Base-by-base conservation (phyloP, 1,284 basidiomycete species). In the Naganishia sp. region DNA sequence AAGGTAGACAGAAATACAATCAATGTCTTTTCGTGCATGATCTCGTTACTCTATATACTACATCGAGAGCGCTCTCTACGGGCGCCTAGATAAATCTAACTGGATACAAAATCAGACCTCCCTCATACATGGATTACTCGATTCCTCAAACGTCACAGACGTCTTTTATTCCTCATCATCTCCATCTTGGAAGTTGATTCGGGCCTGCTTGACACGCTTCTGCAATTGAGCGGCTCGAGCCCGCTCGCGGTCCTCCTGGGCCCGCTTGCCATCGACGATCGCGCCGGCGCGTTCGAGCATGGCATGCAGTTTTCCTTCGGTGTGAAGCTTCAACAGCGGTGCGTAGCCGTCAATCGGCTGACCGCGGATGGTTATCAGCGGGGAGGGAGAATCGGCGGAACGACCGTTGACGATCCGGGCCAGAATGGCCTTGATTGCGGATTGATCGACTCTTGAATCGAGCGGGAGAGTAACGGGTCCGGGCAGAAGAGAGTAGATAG, bases 341-440 rank as follows among this genome's bases (percentile, higher is more conserved):
- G 66, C 55, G 33, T 64, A 66, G 13, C 65, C 65, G 43, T 56
- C 52, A 33, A 69, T 61, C 11, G 60, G 57, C 16, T 39, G 23
- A 6, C 68, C 68, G 6, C 43, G 61, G 65, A 69, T 69, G 9
- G 64, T 65, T 21, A 69, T 63, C n/a, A 69, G n/a, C 16, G 66
- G 54, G 18, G 60, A 39, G 2, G 48, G 46, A 6, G 59, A 63
- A 31, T 55, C 65, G 6, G 33, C 31, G 0, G 42, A 42, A 5
- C 63, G 49, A n/a, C 49, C 55, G 11, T 59, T 45, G 42, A 64
- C 50, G 52, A 66, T n/a, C 3, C 65, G 68, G 23, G 65, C 44
- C 18, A 69, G 23, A 23, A 55, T 65, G 21, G 48, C 45, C 9
- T 66, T 28, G 39, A 69, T 46, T 4, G 18, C 36, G 5, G 36